These are phyloP conservation scores for Jaenimonas drosophilae DNA, from an alignment of 208 protist species.

Conservation along the genomic window DNA sequence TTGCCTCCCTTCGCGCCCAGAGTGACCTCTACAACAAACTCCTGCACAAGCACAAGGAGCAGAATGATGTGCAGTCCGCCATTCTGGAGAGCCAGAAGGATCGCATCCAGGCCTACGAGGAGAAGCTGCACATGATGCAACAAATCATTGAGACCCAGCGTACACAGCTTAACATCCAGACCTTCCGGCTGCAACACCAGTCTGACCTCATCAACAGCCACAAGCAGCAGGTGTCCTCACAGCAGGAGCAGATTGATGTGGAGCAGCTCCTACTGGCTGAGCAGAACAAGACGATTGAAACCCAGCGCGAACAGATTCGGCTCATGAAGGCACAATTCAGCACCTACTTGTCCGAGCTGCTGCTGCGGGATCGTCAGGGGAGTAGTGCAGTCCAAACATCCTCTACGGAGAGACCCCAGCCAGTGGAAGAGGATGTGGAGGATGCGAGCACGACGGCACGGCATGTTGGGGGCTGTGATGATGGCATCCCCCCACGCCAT, in stretches of 20 bases:
- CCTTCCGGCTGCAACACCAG: slow-evolving; percentile 33
- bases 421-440: no score
- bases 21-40: slow-evolving; percentile 74
- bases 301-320: slow-evolving; percentile 47
- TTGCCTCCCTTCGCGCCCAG: slow-evolving; percentile 63
- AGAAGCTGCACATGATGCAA: slow-evolving; percentile 74
- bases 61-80: slow-evolving; percentile 76
- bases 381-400: no score
- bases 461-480: no score
- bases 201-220: slow-evolving; percentile 33
- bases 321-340: slow-evolving; percentile 46
- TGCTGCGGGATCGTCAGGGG: no score
- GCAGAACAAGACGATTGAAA: slow-evolving; percentile 60
- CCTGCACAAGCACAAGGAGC: slow-evolving; percentile 72
- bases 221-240: slow-evolving; percentile 28
- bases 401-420: no score
- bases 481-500: no score
- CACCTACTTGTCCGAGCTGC: no score
- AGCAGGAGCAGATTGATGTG: slow-evolving; percentile 60
- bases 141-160: slow-evolving; percentile 77
- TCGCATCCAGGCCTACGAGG: slow-evolving; percentile 70
- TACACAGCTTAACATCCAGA: slow-evolving; percentile 43
- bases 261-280: slow-evolving; percentile 54
- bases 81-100: slow-evolving; percentile 75
- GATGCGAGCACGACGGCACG: no score